Base-by-base conservation (phyloP, 495 filamentous ascomycete species). In the Talaromyces stipitatus region DNA sequence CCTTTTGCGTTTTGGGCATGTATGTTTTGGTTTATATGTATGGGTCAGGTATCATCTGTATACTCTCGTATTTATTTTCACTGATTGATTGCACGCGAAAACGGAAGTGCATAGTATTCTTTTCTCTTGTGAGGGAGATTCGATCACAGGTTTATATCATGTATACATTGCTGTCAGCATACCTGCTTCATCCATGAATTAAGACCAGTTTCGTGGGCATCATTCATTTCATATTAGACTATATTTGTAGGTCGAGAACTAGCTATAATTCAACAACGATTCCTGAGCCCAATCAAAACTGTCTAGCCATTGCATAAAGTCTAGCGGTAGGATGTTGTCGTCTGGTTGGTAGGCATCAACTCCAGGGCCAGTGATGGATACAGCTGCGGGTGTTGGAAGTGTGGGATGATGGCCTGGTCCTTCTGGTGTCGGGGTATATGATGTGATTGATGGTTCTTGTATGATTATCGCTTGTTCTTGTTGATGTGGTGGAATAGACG, bases 281-380 rank as follows among this genome's bases (percentile, higher is more conserved):
- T 62, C 60, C 50, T 56, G 53, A 22, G 54, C 56, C 52, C 56
- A 62, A 27, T 62, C 60, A 27, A 62, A 58, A 22, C 53, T 56
- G 45, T 62, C 60, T 12, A 58, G 51, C 24, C 55, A 58, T 4
- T 52, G 36, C 60, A 56, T 56, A 16, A 62, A 55, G 10, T 58
- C 55, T 30, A 62, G 11, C 5, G 28, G 6, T 28, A 27, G 18
- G 12, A 46, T 29, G 33, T 28, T 46, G 22, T 28, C 54, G 16
- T 43, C 16, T 9, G 18, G 9, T 3, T n/a, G 8, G 3, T 30
- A 22, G 3, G 29, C n/a, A 8, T 27, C 51, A 5, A 32, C 14
- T 1, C 26, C 46, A 41, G 12, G 4, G 3, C 36, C 36, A 41
- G 12, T 23, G 2, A 23, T 51, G 16, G 48, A 18, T 51, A 26